Percentiles rank a stretch among this genome's conserved stretches.
Evolutionary conservation across 768 basidiomycete genomes (phyloP).

Genomic region (Lactifluus pinguis): DNA sequence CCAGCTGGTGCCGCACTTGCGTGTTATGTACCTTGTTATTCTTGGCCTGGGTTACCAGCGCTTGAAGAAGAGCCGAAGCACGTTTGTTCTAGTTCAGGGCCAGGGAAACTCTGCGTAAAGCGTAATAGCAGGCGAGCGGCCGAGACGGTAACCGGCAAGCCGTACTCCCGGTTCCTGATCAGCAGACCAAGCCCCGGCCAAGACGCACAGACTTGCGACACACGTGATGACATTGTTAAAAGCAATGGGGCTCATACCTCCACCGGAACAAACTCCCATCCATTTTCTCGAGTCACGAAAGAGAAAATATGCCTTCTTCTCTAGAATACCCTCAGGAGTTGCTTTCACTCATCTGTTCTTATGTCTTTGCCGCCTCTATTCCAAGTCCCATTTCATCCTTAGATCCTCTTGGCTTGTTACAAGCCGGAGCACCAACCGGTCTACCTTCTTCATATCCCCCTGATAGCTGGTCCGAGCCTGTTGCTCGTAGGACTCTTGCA

Average conservation of each 20-base stretch:
- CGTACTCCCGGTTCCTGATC: background rate
- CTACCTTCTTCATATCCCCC: conserved; percentile 70
- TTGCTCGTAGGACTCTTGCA: conserved; percentile 55
- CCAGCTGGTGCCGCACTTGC: background rate
- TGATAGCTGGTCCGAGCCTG: conserved; percentile 57
- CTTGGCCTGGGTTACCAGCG: background rate
- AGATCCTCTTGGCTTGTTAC: conserved; percentile 52
- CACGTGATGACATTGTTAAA: conserved; percentile 12
- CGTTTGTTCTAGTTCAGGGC: conserved; percentile 5
- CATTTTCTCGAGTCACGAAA: background rate
- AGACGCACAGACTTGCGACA: background rate
- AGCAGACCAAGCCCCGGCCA: background rate
- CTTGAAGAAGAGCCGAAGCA: background rate
- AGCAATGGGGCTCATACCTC: background rate
- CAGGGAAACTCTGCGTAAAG: background rate
- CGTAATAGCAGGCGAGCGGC: background rate
- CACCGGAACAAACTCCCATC: background rate
- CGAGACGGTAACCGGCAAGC: background rate
- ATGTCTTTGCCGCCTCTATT: conserved; percentile 56
- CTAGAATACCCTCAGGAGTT: conserved; percentile 61
- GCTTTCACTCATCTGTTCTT: conserved; percentile 61
- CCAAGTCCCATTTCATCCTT: conserved; percentile 50
- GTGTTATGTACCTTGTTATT: background rate
- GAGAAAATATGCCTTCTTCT: conserved; percentile 20
- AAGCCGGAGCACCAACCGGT: conserved; percentile 41